Evolutionary conservation across 768 basidiomycete species (phyloP).

Genomic region (Macrolepiota fuliginosa): DNA sequence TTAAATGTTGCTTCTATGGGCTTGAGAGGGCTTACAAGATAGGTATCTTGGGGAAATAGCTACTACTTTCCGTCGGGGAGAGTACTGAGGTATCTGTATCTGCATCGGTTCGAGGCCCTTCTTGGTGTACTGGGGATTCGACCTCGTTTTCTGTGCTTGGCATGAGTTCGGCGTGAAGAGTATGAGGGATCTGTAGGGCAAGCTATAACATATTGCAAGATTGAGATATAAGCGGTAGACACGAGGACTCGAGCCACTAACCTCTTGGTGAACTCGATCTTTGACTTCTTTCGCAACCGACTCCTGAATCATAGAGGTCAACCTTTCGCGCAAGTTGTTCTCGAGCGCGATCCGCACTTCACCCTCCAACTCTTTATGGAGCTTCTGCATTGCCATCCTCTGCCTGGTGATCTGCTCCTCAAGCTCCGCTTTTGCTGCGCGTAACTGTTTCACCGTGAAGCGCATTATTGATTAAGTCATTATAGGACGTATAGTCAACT

Average conservation of each 20-base stretch:
- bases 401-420: constrained; percentile 37
- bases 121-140: constrained; percentile 46
- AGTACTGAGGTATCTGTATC: constrained; percentile 7
- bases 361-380: constrained; percentile 31
- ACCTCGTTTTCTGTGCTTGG: constrained; percentile 41
- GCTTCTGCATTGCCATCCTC: constrained; percentile 32
- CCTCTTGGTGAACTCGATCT: constrained; percentile 42
- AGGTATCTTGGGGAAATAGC: constrained; percentile 3
- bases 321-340: constrained; percentile 34
- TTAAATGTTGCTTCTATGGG: too few relatives aligned
- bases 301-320: constrained; percentile 32
- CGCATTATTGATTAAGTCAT: constrained; percentile 8
- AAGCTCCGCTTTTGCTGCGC: constrained; percentile 33
- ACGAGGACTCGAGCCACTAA: constrained; percentile 16
- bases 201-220: constrained; percentile 29
- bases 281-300: constrained; percentile 35
- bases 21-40: neutral
- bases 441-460: constrained; percentile 32
- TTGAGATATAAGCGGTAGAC: constrained; percentile 2
- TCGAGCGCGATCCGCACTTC: constrained; percentile 41
- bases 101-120: constrained; percentile 18
- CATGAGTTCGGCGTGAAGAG: constrained; percentile 37
- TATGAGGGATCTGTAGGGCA: constrained; percentile 36
- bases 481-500: constrained; percentile 11
- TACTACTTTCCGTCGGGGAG: neutral